phyloP scores from a whole-genome alignment of 164 flowering plant species.

The Buxus sempervirens region DNA sequence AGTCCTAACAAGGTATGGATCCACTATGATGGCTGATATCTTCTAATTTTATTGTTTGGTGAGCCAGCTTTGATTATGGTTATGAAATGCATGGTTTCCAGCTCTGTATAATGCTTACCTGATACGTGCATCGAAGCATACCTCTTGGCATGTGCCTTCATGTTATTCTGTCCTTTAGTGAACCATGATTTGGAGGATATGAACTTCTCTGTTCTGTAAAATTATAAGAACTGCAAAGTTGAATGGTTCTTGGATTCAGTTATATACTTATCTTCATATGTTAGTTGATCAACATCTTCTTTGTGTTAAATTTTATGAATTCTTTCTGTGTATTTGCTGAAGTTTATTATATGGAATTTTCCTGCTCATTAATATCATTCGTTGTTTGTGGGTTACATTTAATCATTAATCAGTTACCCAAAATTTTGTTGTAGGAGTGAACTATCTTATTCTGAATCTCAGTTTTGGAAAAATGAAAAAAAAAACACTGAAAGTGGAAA shows the following conservation, averaged over 20 bases:
- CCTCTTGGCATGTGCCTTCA: too few relatives aligned
- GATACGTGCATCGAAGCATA: too few relatives aligned
- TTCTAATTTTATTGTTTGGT: background rate
- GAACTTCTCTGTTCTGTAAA: background rate
- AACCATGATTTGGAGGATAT: background rate
- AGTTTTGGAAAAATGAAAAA: background rate
- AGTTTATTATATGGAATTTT: too few relatives aligned
- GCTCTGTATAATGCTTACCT: background rate
- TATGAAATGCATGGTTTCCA: background rate
- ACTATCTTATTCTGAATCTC: background rate
- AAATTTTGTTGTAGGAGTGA: background rate
- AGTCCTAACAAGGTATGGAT: slow-evolving; percentile 49
- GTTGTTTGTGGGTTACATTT: background rate
- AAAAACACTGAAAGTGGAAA: background rate
- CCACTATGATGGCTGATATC: background rate
- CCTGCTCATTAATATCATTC: too few relatives aligned
- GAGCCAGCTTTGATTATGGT: background rate
- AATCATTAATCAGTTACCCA: background rate
- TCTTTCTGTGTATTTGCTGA: background rate
- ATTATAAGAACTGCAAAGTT: background rate
- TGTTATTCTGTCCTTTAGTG: too few relatives aligned
- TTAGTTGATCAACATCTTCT: background rate
- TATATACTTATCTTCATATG: background rate
- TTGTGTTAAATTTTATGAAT: background rate
- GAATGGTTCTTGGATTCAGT: background rate